Percentiles rank a stretch among this genome's conserved stretches.
phyloP scores from a whole-genome alignment of 1,284 basidiomycete species.

The Tranzscheliella williamsii region DNA sequence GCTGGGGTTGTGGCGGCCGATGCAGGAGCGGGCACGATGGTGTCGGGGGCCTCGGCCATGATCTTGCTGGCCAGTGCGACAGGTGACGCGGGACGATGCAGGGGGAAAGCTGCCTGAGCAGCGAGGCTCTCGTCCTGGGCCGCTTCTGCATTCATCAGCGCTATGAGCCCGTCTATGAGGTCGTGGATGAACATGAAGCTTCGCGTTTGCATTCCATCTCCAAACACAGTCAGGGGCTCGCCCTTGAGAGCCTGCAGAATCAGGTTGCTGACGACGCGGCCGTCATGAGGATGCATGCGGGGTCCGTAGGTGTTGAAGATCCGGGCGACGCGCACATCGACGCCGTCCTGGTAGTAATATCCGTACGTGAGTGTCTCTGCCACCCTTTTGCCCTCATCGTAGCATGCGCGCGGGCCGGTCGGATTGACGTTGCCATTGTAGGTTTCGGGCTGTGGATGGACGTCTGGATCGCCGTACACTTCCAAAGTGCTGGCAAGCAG shows the following conservation, averaged over 20 bases:
- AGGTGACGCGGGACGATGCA: neutral
- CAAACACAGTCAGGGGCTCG: slow-evolving; percentile 94
- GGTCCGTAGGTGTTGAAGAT: slow-evolving; percentile 55
- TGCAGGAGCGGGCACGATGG: slow-evolving; percentile 17
- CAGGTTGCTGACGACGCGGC: slow-evolving; percentile 96
- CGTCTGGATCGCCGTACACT: slow-evolving; percentile 94
- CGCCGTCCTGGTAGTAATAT: slow-evolving; percentile 88
- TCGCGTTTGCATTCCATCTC: slow-evolving; percentile 91
- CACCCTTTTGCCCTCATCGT: slow-evolving; percentile 76
- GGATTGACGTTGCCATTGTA: slow-evolving; percentile 82
- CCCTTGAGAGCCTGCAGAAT: slow-evolving; percentile 94
- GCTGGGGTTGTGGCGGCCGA: slow-evolving; percentile 8
- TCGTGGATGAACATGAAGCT: slow-evolving; percentile 77
- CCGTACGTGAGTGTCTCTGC: slow-evolving; percentile 52
- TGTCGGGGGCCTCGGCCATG: slow-evolving; percentile 21
- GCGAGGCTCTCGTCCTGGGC: slow-evolving; percentile 66
- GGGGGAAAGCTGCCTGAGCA: neutral
- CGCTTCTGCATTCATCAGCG: slow-evolving; percentile 51
- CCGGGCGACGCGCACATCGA: slow-evolving; percentile 70
- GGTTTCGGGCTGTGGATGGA: slow-evolving; percentile 85
- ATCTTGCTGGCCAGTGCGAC: slow-evolving; percentile 56
- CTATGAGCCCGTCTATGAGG: slow-evolving; percentile 63
- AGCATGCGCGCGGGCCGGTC: slow-evolving; percentile 93
- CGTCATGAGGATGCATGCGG: slow-evolving; percentile 88
- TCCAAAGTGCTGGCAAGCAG: slow-evolving; percentile 94